Conservation (phyloP, 192 early-diverging fungal species). For the Podila epicladia region DNA sequence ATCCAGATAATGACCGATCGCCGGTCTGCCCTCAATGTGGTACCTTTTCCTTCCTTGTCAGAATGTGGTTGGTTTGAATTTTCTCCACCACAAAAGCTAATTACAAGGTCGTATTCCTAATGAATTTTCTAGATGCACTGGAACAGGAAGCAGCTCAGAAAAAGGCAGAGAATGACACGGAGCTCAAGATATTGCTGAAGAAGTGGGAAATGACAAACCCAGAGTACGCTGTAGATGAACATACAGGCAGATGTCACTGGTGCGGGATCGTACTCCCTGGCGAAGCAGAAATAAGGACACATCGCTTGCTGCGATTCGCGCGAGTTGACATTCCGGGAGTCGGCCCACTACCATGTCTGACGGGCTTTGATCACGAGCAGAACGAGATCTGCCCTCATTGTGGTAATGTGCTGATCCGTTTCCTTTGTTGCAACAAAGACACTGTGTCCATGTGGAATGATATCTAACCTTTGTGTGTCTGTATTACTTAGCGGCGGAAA, state of each 20-base stretch:
- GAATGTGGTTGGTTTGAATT: too few relatives aligned
- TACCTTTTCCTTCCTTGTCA: too few relatives aligned
- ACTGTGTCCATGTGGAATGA: not conserved
- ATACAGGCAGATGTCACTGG: conserved; percentile 18
- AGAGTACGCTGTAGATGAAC: too few relatives aligned
- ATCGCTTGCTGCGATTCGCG: not conserved
- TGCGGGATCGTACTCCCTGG: conserved; percentile 7
- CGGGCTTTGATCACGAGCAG: conserved; percentile 27
- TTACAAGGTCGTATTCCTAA: too few relatives aligned
- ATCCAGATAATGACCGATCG: too few relatives aligned
- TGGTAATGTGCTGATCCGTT: conserved; percentile 1
- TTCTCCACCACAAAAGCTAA: too few relatives aligned
- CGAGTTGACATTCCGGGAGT: conserved; percentile 24
- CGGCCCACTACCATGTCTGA: conserved; percentile 5
- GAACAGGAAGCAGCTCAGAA: too few relatives aligned
- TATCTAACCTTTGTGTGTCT: not conserved
- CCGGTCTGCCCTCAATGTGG: too few relatives aligned
- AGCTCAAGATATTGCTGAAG: too few relatives aligned
- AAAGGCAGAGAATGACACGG: too few relatives aligned
- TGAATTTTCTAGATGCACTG: too few relatives aligned
- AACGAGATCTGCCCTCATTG: conserved; percentile 22
- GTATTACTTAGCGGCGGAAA: not conserved
- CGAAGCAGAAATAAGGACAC: not conserved
- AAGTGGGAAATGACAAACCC: too few relatives aligned
- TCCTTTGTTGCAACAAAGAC: not conserved